Evolutionary conservation across 1,139 yeast species (phyloP), one percentile per base, ranked within the genome.

Genomic region (Yamadazyma friedrichii): DNA sequence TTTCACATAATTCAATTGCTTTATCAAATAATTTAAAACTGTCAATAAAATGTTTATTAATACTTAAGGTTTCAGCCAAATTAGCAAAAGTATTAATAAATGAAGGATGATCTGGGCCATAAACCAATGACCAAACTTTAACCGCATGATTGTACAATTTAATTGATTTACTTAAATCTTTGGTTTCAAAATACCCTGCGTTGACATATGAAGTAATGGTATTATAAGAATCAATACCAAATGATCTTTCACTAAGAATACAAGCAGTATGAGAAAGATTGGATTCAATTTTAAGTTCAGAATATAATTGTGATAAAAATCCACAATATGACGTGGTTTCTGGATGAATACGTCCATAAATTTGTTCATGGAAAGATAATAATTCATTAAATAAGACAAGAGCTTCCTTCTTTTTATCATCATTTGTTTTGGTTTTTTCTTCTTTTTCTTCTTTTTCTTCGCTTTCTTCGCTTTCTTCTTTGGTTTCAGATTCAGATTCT

Each of bases 181-280:
- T 78, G 34, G 81, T 69, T 60, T 89, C 97, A 54, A 78, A 76
- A 55, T 74, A 77, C 1, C 95, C 95, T 49, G 89, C 67, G 62
- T 88, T 88, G 55, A 83, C 73, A 58, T 85, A 78, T 28, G 88
- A 74, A 47, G 88, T 76, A 28, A 88, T 63, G 24, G 93, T 77
- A 51, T 88, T 94, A 54, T 77, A 78, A 6, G 94, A 78, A 59
- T 91, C 98, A 49, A 82, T 63, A 45, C 98, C 98, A 39, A 73
- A 63, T 15, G 84, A 76, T 64, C 98, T 80, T 68, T 93, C 98
- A 43, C 82, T 74, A 45, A 89, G 78, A 33, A 80, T 70, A 47
- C 82, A 76, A 17, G 85, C 78, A 50, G 80, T 67, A n/a, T 73
- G 74, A 42, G 82, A 74, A 4, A 97, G 93, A 51, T 78, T 82